Conservation (phyloP, 306 rosid genomes). For the Medicago arabica region DNA sequence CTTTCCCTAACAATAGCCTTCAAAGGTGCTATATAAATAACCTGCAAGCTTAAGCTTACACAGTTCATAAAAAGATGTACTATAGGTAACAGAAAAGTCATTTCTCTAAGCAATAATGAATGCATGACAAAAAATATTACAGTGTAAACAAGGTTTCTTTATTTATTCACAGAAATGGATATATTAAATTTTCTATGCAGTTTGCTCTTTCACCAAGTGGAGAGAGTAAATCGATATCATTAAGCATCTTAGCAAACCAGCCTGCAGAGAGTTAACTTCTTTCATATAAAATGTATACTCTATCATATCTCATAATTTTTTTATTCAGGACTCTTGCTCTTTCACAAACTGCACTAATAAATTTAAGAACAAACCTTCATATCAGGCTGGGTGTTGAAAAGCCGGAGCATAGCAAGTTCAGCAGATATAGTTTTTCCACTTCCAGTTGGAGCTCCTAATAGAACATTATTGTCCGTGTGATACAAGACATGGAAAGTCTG, state of each 20-base stretch:
- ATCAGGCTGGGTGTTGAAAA: conserved; percentile 90
- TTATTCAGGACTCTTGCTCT: conserved; percentile 1
- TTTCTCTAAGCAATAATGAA: conserved; percentile 16
- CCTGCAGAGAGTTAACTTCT: background rate
- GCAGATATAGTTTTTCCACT: conserved; percentile 99
- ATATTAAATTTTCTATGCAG: background rate
- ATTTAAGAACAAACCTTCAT: conserved; percentile 74
- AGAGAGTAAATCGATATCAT: too few relatives aligned
- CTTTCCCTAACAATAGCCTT: conserved; percentile 98
- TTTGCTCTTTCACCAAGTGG: conserved; percentile 9
- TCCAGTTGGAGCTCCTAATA: conserved; percentile 98
- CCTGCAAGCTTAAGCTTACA: conserved; percentile 58
- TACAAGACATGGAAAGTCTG: conserved; percentile 91
- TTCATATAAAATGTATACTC: conserved; percentile 18
- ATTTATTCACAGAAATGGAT: conserved; percentile 19
- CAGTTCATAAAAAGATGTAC: conserved; percentile 34
- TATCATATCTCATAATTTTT: background rate
- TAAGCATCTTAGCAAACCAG: conserved; percentile 16
- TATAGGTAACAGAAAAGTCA: conserved; percentile 6
- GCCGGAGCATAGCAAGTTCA: conserved; percentile 96
- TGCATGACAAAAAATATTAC: background rate
- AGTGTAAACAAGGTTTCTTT: conserved; percentile 6
- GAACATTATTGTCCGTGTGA: conserved; percentile 91
- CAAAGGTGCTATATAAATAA: conserved; percentile 95
- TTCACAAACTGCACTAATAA: conserved; percentile 32